Base-by-base conservation (phyloP, 2,329 filamentous ascomycete species). In the Periglandula ipomoeae region DNA sequence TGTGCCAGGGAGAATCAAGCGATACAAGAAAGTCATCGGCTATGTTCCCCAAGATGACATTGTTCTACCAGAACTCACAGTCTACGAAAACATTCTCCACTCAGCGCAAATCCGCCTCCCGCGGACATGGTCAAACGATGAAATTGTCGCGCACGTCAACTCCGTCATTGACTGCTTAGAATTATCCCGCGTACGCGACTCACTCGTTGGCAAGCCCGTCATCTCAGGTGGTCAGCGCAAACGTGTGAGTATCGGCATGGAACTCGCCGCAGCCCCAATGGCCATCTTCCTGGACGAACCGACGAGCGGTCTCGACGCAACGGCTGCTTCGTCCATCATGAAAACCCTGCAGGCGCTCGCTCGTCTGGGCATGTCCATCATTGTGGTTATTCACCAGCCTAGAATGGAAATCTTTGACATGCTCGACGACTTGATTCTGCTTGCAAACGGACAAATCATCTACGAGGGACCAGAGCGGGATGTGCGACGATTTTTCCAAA, bases 21-120 rank as follows among this genome's bases (percentile, higher is more conserved):
- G 65, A 38, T 81, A 78, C 60, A 79, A 76, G 60, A 79, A 80
- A 57, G 65, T 81, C 50, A 79, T 81, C 23, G 78, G 78, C 20
- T 81, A 80, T 51, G 78, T 82, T 3, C 78, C 79, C 1, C 78
- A 82, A 55, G 76, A 82, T 52, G 79, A 82, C 57, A 71, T 82
- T 23, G 70, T 82, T 3, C 66, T 81, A 9, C 74, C 77, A 0
- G 76, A 82, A 56, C 61, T 82, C 41, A 82, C 78, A 0, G 78
- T 82, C 5, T 71, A 72, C 45, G 79, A 83, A 58, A 82, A 82
- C 50, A 79, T 83, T 38, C 63, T 80, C 4, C 77, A 82, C 52
- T 79, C 76, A 0, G 79, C 77, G 15, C 68, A 71, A 13, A 68
- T 79, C 30, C 70, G 75, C 15, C 63, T 82, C 13, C 76, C 78